Conservation (phyloP, 495 filamentous ascomycete genomes). For the Penicillium taxi region DNA sequence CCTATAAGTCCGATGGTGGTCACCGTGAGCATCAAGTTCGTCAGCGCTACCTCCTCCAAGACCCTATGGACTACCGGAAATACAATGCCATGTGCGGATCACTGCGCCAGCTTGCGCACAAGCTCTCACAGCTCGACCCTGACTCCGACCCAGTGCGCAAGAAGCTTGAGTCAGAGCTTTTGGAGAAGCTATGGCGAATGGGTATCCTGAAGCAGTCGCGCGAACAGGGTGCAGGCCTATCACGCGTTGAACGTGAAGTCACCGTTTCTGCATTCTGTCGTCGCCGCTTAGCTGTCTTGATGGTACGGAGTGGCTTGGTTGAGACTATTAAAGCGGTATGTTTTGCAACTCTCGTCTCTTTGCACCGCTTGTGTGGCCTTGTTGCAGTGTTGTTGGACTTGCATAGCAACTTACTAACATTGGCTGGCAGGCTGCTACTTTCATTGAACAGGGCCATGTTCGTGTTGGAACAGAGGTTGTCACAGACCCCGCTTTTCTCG, state of each 20-base stretch:
- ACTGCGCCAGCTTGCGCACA: conserved; percentile 80
- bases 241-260: conserved; percentile 77
- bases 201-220: conserved; percentile 67
- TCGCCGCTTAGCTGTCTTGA: conserved; percentile 72
- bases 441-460: conserved; percentile 94
- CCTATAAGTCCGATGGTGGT: conserved; percentile 77
- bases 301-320: conserved; percentile 82
- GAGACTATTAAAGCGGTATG: conserved; percentile 64
- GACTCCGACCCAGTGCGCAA: conserved; percentile 65
- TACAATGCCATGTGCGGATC: conserved; percentile 86
- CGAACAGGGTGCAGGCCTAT: conserved; percentile 51
- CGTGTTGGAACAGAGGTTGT: conserved; percentile 87
- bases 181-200: conserved; percentile 87
- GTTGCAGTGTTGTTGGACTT: background rate
- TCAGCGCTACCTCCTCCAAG: conserved; percentile 81
- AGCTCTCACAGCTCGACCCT: conserved; percentile 66
- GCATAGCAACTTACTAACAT: background rate
- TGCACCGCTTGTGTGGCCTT: background rate
- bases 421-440: conserved; percentile 52
- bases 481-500: conserved; percentile 59
- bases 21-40: conserved; percentile 76
- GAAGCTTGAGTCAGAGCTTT: conserved; percentile 72
- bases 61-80: conserved; percentile 74
- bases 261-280: conserved; percentile 80
- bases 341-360: too few relatives aligned